These are phyloP conservation scores for Penicillium robsamsonii DNA, from an alignment of 495 filamentous ascomycete genomes.

Conservation along the genomic window DNA sequence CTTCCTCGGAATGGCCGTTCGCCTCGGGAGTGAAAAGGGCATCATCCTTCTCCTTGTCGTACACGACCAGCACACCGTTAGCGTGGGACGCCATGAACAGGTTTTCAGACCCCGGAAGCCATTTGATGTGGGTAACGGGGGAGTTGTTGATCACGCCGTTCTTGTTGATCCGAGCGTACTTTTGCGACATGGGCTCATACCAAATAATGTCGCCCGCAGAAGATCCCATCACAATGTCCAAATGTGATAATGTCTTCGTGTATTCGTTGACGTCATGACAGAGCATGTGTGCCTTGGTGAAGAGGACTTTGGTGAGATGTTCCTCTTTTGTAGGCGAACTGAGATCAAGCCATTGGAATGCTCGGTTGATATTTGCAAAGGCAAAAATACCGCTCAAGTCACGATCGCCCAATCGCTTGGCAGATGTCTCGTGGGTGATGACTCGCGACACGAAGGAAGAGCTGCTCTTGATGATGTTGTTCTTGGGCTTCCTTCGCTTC, in stretches of 20 bases:
- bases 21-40: constrained; percentile 64
- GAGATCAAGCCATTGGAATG: constrained; percentile 82
- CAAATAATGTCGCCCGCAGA: constrained; percentile 96
- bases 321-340: constrained; percentile 63
- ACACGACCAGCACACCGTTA: constrained; percentile 91
- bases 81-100: constrained; percentile 90
- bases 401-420: constrained; percentile 76
- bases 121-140: constrained; percentile 81
- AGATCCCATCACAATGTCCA: constrained; percentile 93
- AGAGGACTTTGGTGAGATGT: constrained; percentile 89
- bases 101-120: constrained; percentile 92
- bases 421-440: constrained; percentile 80
- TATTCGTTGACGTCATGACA: constrained; percentile 89
- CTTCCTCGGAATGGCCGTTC: constrained; percentile 42
- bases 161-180: constrained; percentile 94
- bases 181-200: constrained; percentile 97
- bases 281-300: constrained; percentile 91
- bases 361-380: constrained; percentile 92
- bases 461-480: constrained; percentile 96
- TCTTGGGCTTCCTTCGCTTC: constrained; percentile 90
- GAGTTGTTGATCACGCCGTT: constrained; percentile 87
- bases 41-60: constrained; percentile 99
- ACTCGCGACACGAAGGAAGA: constrained; percentile 94
- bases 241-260: constrained; percentile 74
- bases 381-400: constrained; percentile 76